Conservation (phyloP, 1,284 basidiomycete genomes). For the Hemileia vastatrix region DNA sequence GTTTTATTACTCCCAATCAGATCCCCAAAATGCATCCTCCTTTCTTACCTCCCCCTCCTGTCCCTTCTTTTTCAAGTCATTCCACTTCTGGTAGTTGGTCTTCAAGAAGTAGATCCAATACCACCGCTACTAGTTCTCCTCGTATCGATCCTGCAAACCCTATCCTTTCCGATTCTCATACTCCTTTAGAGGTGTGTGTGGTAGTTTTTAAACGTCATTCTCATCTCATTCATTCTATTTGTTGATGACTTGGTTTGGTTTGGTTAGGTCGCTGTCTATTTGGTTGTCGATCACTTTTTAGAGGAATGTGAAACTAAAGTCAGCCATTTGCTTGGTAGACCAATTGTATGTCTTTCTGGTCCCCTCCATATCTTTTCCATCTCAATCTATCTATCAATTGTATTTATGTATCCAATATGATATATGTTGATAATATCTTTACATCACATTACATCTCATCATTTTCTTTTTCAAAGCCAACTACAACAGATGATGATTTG, state of each 20-base stretch:
- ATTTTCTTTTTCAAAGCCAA: slow-evolving; percentile 17
- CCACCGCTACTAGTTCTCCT: slow-evolving; percentile 6
- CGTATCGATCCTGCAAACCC: background rate
- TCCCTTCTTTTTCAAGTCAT: background rate
- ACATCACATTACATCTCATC: background rate
- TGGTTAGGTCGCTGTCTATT: slow-evolving; percentile 23
- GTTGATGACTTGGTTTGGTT: background rate
- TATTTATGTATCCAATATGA: slow-evolving; percentile 5
- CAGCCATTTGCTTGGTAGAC: slow-evolving; percentile 18
- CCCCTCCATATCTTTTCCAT: background rate
- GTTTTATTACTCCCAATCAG: background rate
- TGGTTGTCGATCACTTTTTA: slow-evolving; percentile 25
- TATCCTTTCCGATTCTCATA: background rate
- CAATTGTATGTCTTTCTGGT: slow-evolving; percentile 16
- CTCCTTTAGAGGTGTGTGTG: slow-evolving; percentile 16
- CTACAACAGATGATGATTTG: slow-evolving; percentile 22
- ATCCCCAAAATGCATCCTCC: no score
- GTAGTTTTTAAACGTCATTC: background rate
- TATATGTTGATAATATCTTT: slow-evolving; percentile 28
- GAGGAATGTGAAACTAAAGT: slow-evolving; percentile 25
- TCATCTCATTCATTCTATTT: background rate
- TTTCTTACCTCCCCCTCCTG: slow-evolving; percentile 2
- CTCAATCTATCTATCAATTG: background rate
- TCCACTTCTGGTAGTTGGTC: background rate
- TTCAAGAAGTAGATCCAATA: slow-evolving; percentile 8